Conservation (phyloP, 1,284 basidiomycete genomes). For the Ustanciosporium gigantosporum region DNA sequence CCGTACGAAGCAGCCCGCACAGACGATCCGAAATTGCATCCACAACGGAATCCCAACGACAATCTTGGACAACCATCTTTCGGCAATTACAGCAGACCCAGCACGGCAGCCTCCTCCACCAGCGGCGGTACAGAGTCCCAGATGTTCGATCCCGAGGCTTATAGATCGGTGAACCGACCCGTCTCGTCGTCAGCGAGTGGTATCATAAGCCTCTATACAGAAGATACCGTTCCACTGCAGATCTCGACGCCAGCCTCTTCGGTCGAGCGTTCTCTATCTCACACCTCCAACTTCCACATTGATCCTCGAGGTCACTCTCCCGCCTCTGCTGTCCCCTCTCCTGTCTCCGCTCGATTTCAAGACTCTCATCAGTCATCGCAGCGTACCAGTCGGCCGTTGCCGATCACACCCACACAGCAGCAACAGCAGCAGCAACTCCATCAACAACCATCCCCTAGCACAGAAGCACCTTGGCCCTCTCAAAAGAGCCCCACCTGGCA, state of each 20-base stretch:
- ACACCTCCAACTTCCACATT: neutral
- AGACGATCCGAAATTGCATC: too few relatives aligned
- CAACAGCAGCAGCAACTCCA: too few relatives aligned
- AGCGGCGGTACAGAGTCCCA: too few relatives aligned
- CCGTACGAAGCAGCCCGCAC: neutral
- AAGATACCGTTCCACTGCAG: constrained; percentile 3
- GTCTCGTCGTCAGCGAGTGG: constrained; percentile 37
- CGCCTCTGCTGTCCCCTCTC: neutral
- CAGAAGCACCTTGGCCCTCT: too few relatives aligned
- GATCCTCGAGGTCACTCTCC: too few relatives aligned
- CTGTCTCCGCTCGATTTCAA: too few relatives aligned
- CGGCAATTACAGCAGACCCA: neutral
- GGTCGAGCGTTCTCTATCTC: neutral
- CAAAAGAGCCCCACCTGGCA: too few relatives aligned
- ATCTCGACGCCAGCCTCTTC: neutral
- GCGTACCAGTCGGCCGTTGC: constrained; percentile 22
- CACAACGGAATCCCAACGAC: too few relatives aligned
- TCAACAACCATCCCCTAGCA: too few relatives aligned
- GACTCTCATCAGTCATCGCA: constrained; percentile 8
- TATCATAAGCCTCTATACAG: constrained; percentile 44
- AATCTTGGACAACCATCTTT: too few relatives aligned
- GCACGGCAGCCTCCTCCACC: neutral
- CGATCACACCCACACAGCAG: constrained; percentile 11
- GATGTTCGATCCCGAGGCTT: neutral
- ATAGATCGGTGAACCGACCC: constrained; percentile 5